Conservation (phyloP, 2,329 filamentous ascomycete species). For the Colletotrichum agaves region DNA sequence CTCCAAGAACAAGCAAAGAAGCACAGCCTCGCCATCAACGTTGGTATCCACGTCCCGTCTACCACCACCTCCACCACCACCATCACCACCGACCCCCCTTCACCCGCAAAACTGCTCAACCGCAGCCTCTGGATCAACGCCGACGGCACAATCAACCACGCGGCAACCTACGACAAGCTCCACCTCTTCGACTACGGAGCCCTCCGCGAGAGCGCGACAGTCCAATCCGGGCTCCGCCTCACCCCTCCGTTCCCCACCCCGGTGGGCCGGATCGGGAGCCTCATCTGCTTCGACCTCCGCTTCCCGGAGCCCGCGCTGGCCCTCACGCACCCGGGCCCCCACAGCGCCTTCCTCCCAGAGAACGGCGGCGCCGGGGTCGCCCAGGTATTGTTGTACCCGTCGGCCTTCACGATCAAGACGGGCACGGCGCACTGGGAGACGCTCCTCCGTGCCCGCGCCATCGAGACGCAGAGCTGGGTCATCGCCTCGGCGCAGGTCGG, state of each 20-base stretch:
- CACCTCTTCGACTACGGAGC: conserved; percentile 83
- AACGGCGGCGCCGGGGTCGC: conserved; percentile 56
- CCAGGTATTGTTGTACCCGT: conserved; percentile 86
- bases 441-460: conserved; percentile 81
- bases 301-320: conserved; percentile 81
- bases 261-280: conserved; percentile 79
- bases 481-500: conserved; percentile 88
- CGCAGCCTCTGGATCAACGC: conserved; percentile 62
- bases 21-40: conserved; percentile 77
- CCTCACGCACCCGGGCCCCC: conserved; percentile 60
- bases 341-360: conserved; percentile 41
- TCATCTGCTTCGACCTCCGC: conserved; percentile 92
- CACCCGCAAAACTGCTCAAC: conserved; percentile 58
- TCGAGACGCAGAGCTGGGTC: conserved; percentile 90
- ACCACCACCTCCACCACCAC: no score
- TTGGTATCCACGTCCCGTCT: conserved; percentile 84
- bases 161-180: conserved; percentile 80
- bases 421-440: conserved; percentile 88
- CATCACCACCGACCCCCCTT: conserved; percentile 43
- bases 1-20: conserved; percentile 74
- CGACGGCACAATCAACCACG: conserved; percentile 53
- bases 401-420: conserved; percentile 89
- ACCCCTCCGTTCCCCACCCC: conserved; percentile 77
- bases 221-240: conserved; percentile 74
- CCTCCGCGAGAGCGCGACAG: conserved; percentile 65